These are phyloP conservation scores for Fimicolochytrium jonesii DNA, from an alignment of 192 early-diverging fungal species.

Conservation along the genomic window DNA sequence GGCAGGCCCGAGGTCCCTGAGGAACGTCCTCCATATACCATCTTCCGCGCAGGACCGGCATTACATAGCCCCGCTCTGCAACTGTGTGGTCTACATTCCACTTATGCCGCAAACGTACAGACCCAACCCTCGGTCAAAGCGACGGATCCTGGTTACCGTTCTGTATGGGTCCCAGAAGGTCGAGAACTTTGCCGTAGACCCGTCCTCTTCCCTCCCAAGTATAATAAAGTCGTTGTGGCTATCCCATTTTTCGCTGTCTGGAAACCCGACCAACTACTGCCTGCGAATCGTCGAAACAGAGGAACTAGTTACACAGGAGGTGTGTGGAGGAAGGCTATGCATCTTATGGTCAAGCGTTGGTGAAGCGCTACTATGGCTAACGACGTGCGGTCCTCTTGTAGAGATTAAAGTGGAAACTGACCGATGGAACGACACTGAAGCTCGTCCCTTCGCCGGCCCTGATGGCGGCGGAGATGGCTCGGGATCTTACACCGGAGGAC, in stretches of 20 bases:
- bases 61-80: no score
- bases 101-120: conserved; percentile 1
- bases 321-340: background rate
- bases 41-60: no score
- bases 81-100: no score
- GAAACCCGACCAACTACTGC: conserved; percentile 11
- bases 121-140: background rate
- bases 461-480: conserved; percentile 18
- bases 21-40: no score
- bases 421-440: conserved; percentile 21
- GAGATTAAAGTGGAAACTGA: conserved; percentile 17
- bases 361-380: background rate
- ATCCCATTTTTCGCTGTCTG: conserved; percentile 7
- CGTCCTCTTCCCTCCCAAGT: background rate
- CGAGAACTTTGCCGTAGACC: conserved; percentile 10
- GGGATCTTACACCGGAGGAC: conserved; percentile 28
- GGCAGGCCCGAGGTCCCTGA: no score
- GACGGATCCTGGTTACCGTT: conserved; percentile 2
- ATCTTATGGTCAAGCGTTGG: background rate
- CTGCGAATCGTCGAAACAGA: conserved; percentile 29
- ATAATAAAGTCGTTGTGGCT: conserved; percentile 19
- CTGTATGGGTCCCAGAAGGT: conserved; percentile 9
- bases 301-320: conserved; percentile 32
- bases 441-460: conserved; percentile 25
- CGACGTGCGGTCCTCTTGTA: background rate